Evolutionary conservation across 345 rosid genomes (phyloP).

Genomic region (Gossypium mustelinum): DNA sequence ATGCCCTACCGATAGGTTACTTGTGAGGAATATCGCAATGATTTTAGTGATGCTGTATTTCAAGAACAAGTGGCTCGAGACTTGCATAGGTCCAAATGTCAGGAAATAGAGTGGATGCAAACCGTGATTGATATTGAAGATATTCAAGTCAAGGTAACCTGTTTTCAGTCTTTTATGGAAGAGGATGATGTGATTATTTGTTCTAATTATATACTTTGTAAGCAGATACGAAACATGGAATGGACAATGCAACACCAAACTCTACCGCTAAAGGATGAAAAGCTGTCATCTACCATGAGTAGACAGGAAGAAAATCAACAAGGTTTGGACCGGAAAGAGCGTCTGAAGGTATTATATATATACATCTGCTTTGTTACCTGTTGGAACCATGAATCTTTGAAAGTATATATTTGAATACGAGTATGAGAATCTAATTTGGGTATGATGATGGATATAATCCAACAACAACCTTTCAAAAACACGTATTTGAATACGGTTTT

Average conservation of each 20-base stretch:
- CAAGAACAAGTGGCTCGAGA: no score
- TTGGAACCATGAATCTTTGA: no score
- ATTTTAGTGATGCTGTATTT: no score
- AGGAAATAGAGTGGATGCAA: slow-evolving; percentile 14
- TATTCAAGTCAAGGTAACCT: slow-evolving; percentile 51
- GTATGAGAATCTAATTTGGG: no score
- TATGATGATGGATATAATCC: no score
- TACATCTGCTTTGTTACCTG: no score
- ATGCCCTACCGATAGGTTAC: no score
- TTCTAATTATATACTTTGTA: slow-evolving; percentile 15
- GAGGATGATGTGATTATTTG: not conserved
- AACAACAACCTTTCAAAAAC: no score
- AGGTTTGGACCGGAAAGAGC: slow-evolving; percentile 50
- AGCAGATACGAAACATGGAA: slow-evolving; percentile 63
- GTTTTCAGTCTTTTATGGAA: slow-evolving; percentile 6
- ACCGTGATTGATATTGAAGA: slow-evolving; percentile 49
- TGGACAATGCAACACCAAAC: slow-evolving; percentile 74
- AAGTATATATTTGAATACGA: no score
- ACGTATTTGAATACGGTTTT: no score
- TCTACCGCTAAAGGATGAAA: slow-evolving; percentile 66
- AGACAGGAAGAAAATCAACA: slow-evolving; percentile 22
- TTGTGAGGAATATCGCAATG: no score
- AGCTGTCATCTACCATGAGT: slow-evolving; percentile 50
- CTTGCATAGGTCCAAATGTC: no score
- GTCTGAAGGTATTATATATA: slow-evolving; percentile 46